Percentiles rank a stretch among this genome's conserved stretches.
phyloP scores from a whole-genome alignment of 2,329 filamentous ascomycete species.

The Phyllosticta citriasiana region DNA sequence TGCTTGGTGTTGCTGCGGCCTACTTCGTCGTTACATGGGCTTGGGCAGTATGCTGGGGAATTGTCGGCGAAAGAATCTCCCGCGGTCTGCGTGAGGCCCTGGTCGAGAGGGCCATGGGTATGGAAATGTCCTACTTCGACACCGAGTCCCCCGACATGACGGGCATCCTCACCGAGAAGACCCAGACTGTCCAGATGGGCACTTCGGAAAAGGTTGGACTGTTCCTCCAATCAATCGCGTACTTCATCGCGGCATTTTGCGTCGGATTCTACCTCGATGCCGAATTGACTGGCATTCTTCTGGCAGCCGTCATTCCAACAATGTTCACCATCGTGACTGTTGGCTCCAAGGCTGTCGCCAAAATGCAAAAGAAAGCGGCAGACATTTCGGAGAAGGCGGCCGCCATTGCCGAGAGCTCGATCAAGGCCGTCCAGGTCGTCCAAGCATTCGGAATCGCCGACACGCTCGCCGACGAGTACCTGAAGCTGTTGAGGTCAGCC shows the following conservation, averaged over 20 bases:
- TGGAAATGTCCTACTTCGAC: slow-evolving; percentile 45
- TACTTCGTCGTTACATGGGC: slow-evolving; percentile 42
- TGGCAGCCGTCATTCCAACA: slow-evolving; percentile 38
- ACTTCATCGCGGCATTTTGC: slow-evolving; percentile 35
- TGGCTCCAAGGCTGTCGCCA: slow-evolving; percentile 33
- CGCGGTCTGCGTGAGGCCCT: slow-evolving; percentile 37
- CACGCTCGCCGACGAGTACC: slow-evolving; percentile 29
- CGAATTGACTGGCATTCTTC: slow-evolving; percentile 32
- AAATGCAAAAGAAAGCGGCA: slow-evolving; percentile 29
- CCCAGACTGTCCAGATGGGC: slow-evolving; percentile 36
- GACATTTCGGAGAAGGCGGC: slow-evolving; percentile 33
- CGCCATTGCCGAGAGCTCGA: slow-evolving; percentile 35
- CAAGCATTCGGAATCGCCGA: slow-evolving; percentile 39
- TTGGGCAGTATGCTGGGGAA: slow-evolving; percentile 41
- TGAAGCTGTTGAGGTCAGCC: slow-evolving; percentile 23
- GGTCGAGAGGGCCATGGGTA: slow-evolving; percentile 38
- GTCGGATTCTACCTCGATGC: slow-evolving; percentile 37
- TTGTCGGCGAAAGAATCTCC: slow-evolving; percentile 41
- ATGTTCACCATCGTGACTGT: slow-evolving; percentile 35
- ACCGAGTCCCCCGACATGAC: slow-evolving; percentile 41
- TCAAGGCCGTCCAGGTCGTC: slow-evolving; percentile 37
- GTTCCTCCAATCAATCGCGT: slow-evolving; percentile 36
- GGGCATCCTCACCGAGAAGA: slow-evolving; percentile 35
- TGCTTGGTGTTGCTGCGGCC: slow-evolving; percentile 35
- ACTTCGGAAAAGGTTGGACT: slow-evolving; percentile 39